Conservation (phyloP, 768 basidiomycete species). For the Naematelia encephala region DNA sequence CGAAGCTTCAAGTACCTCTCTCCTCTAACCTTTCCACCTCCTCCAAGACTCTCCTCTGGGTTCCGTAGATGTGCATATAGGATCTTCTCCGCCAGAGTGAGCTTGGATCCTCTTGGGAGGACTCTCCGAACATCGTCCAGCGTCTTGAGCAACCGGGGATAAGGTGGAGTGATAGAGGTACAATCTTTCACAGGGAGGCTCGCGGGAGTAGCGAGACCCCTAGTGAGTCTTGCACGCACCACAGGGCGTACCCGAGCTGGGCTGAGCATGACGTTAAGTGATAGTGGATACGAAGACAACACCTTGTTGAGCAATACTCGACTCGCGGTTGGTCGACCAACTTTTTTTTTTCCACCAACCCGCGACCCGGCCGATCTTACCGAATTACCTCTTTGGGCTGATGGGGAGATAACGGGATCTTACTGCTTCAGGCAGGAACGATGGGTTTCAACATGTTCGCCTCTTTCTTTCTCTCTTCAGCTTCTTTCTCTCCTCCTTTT, state of each 20-base stretch:
- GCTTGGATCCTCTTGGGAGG: constrained; percentile 64
- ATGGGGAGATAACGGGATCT: no score
- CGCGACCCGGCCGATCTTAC: not conserved
- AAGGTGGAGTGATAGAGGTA: constrained; percentile 78
- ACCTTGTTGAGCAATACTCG: not conserved
- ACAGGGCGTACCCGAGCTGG: not conserved
- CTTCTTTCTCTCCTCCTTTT: constrained; percentile 6
- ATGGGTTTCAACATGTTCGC: no score
- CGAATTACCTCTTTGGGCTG: not conserved
- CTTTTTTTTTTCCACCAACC: not conserved
- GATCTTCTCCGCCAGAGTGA: constrained; percentile 97
- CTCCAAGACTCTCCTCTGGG: constrained; percentile 66
- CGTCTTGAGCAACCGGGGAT: constrained; percentile 65
- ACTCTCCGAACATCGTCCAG: constrained; percentile 66
- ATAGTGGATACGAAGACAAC: not conserved
- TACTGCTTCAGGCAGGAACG: no score
- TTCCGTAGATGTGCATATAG: constrained; percentile 86
- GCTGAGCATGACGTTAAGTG: not conserved
- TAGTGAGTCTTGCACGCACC: not conserved
- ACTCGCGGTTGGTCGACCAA: constrained; percentile 2
- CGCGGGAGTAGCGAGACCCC: constrained; percentile 49
- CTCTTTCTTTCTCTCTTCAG: no score
- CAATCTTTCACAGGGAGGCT: constrained; percentile 59
- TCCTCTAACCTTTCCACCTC: constrained; percentile 70
- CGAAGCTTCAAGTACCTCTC: constrained; percentile 83